Base-by-base conservation (phyloP, 2,329 filamentous ascomycete genomes). In the Ascochyta rabiei region DNA sequence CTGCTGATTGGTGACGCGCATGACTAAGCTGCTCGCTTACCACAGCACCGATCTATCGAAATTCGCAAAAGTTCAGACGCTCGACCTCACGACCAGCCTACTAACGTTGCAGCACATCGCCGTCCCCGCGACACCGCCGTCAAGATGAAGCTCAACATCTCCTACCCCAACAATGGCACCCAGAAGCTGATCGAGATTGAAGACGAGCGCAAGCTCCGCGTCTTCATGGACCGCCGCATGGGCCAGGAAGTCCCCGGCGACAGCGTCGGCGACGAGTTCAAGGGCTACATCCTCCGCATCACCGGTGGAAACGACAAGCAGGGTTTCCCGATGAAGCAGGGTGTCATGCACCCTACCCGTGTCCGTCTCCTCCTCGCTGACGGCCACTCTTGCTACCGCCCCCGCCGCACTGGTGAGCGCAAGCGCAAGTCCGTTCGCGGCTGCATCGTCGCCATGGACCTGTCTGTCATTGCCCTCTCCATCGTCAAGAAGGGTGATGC, bases 281-380 rank as follows among this genome's bases (percentile, higher is more conserved):
- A 97, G 87, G 95, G 95, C 82, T 99, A 99, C 86, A 89, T 99
- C 85, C 92, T 99, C 89, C 89, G 88, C 80, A 98, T 99, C 85
- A 99, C 95, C 76, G 96, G 95, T 78, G 95, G 96, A 79, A 99
- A 99, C 90, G 95, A 99, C 90, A 99, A 99, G 91, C 96, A 99
- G 87, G 95, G 95, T 85, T 99, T 99, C 88, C 95, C 95, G 74
- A 99, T 99, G 95, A 99, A 99, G 92, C 96, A 99, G 89, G 95
- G 95, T 86, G 90, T 96, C 80, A 93, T 99, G 87, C 90, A 96
- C 82, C 93, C 95, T 75, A 95, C 91, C 80, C 95, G 95, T 95
- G 95, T 97, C 83, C 89, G 91, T 73, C 92, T 99, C 71, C 90
- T 99, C 76, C 91, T 99, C 78, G 79, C 89, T 79, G 92, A 96